Conservation (phyloP, 352 stramenopile species). For the Globisporangium paddicum region DNA sequence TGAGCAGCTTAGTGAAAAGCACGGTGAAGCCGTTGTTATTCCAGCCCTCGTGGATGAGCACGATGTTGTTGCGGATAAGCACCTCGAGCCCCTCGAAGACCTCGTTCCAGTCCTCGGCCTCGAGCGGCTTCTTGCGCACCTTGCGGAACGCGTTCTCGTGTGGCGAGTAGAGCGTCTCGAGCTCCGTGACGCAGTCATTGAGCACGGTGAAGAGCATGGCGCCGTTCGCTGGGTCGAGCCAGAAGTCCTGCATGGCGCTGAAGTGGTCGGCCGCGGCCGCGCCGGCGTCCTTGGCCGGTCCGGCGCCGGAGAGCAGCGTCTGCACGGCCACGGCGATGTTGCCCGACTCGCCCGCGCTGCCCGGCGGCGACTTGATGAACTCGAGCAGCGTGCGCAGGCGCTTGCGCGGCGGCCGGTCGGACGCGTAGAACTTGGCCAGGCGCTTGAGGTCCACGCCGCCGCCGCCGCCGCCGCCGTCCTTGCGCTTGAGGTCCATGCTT, state of each 20-base stretch:
- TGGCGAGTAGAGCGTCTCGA: constrained; percentile 79
- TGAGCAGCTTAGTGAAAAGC: constrained; percentile 82
- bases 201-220: constrained; percentile 75
- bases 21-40: constrained; percentile 77
- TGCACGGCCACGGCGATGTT: constrained; percentile 72
- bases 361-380: constrained; percentile 65
- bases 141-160: constrained; percentile 82
- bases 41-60: constrained; percentile 71
- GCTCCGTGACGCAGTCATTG: constrained; percentile 75
- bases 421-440: constrained; percentile 82
- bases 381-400: constrained; percentile 78
- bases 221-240: constrained; percentile 60
- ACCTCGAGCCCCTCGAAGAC: constrained; percentile 85
- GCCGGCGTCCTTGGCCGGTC: constrained; percentile 33
- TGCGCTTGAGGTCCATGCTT: constrained; percentile 11
- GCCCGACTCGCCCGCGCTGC: constrained; percentile 27
- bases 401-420: constrained; percentile 79
- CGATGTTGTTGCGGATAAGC: constrained; percentile 69
- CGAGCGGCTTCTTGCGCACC: constrained; percentile 71
- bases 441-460: constrained; percentile 42
- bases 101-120: constrained; percentile 87
- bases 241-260: constrained; percentile 63
- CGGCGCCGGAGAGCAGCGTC: constrained; percentile 45
- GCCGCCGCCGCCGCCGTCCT: not conserved
- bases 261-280: constrained; percentile 33